These are phyloP conservation scores for Dictyostelium citrinum DNA, from an alignment of 78 protist genomes.

Conservation along the genomic window DNA sequence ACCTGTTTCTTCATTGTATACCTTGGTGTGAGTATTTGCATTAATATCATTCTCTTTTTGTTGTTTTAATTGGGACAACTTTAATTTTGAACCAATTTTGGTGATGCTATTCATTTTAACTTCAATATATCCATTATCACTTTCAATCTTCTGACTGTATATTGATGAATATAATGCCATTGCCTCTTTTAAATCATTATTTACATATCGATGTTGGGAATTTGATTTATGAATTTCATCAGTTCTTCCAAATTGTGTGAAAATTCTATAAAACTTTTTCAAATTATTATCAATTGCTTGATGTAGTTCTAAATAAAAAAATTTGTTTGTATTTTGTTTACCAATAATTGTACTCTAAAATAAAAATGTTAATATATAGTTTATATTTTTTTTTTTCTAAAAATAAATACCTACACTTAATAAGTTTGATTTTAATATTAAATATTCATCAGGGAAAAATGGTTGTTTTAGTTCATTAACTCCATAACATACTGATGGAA, in stretches of 20 bases:
- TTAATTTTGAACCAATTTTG: slow-evolving; percentile 7
- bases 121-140: background rate
- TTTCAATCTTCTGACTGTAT: slow-evolving; percentile 9
- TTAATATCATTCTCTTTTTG: background rate
- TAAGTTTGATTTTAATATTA: background rate
- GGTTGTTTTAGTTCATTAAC: background rate
- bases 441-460: background rate
- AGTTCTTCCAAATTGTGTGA: slow-evolving; percentile 11
- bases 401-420: background rate
- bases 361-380: background rate
- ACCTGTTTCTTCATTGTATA: background rate
- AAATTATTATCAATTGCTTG: slow-evolving; percentile 4
- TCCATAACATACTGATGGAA: background rate
- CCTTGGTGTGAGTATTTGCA: background rate
- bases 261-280: slow-evolving; percentile 7
- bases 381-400: background rate
- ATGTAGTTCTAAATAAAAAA: slow-evolving; percentile 8
- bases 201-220: background rate
- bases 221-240: slow-evolving; percentile 9
- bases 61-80: background rate
- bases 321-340: slow-evolving; percentile 1
- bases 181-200: background rate
- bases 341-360: background rate
- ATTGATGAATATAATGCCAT: slow-evolving; percentile 9
- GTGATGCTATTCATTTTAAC: background rate